A percentile compares a stretch with the other conserved stretches of the same genome.
Conservation (phyloP, 208 protist genomes). For the Trypanosoma theileri region DNA sequence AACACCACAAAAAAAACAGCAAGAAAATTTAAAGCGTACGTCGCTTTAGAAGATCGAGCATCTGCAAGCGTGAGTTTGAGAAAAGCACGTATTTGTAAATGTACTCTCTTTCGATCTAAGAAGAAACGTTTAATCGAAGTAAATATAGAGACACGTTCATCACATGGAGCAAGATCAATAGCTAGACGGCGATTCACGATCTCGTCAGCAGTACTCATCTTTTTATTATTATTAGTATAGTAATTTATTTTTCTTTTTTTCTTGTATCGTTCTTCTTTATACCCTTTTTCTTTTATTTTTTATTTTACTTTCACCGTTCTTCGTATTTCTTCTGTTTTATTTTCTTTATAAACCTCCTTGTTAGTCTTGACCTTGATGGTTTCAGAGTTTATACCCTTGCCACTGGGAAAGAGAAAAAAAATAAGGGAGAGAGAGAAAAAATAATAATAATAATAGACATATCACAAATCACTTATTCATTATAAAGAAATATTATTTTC, state of each 20-base stretch:
- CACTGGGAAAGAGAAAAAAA: neutral
- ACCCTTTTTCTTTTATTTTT: constrained; percentile 2
- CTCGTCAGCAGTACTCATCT: neutral
- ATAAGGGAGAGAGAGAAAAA: constrained; percentile 13
- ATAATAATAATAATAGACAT: neutral
- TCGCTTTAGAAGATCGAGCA: constrained; percentile 31
- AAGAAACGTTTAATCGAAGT: constrained; percentile 6
- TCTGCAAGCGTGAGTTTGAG: constrained; percentile 34
- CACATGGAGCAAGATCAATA: constrained; percentile 22
- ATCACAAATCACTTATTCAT: neutral
- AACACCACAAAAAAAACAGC: constrained; percentile 65
- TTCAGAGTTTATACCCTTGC: neutral
- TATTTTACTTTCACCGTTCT: neutral
- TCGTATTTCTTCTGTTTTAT: neutral
- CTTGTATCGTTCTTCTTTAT: neutral
- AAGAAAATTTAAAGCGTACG: constrained; percentile 59
- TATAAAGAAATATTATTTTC: too few relatives aligned
- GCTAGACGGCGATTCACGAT: constrained; percentile 20
- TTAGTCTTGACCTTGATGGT: neutral
- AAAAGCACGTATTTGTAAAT: constrained; percentile 31
- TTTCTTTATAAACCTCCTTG: neutral
- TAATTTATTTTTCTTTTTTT: neutral
- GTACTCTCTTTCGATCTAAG: constrained; percentile 9
- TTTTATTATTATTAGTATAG: constrained; percentile 15
- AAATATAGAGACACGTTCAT: neutral